These are phyloP conservation scores for Torulaspora maleeae DNA, from an alignment of 805 yeast genomes.

Conservation along the genomic window DNA sequence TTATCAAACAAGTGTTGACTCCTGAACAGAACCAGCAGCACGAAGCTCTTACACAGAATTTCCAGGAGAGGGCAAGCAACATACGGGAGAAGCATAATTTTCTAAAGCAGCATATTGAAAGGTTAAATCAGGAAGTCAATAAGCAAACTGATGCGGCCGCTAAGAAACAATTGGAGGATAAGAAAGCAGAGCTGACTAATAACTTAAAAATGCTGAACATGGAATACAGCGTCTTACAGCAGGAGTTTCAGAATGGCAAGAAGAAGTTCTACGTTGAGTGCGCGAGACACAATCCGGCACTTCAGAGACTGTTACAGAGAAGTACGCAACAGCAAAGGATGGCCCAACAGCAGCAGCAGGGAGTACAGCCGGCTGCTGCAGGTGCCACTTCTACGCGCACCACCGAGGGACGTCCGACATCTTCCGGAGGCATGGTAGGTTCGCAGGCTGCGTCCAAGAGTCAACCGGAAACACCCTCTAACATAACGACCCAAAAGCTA, in stretches of 20 bases:
- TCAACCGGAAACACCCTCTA: slow-evolving; percentile 11
- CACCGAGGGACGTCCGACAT: slow-evolving; percentile 2
- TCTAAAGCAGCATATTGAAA: slow-evolving; percentile 32
- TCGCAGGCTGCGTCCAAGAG: slow-evolving; percentile 8
- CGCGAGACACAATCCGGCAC: slow-evolving; percentile 33
- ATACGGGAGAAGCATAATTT: slow-evolving; percentile 31
- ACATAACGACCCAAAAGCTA: slow-evolving; percentile 12
- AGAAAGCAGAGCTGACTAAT: slow-evolving; percentile 26
- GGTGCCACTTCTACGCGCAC: slow-evolving; percentile 14
- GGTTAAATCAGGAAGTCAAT: slow-evolving; percentile 28
- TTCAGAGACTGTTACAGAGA: slow-evolving; percentile 31
- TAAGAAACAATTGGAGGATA: slow-evolving; percentile 29
- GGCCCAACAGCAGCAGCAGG: slow-evolving; percentile 18
- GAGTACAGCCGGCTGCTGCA: slow-evolving; percentile 18
- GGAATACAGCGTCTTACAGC: slow-evolving; percentile 28
- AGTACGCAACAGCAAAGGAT: slow-evolving; percentile 27
- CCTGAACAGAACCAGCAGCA: slow-evolving; percentile 31
- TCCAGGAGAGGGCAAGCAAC: slow-evolving; percentile 29
- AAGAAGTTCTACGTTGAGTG: slow-evolving; percentile 35
- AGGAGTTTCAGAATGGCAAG: slow-evolving; percentile 30
- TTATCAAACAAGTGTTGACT: slow-evolving; percentile 31
- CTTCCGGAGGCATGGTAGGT: slow-evolving; percentile 1
- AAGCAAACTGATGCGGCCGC: slow-evolving; percentile 25
- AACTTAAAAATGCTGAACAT: slow-evolving; percentile 25
- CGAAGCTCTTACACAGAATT: slow-evolving; percentile 27